Conservation (phyloP, 805 yeast species). For the Candida pini region DNA sequence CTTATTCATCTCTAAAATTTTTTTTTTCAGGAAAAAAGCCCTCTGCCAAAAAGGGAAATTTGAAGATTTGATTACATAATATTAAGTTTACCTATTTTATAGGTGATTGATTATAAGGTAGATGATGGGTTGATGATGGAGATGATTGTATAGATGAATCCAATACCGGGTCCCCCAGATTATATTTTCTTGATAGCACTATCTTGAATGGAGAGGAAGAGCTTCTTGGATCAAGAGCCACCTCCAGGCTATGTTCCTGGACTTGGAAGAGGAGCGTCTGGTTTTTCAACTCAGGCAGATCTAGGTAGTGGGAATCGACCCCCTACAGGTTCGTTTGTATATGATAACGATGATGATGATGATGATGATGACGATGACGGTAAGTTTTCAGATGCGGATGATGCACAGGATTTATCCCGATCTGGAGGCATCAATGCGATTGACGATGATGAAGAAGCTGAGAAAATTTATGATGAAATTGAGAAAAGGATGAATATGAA, state of each 20-base stretch:
- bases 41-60: neutral
- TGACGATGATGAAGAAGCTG: slow-evolving; percentile 79
- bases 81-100: too few species aligned
- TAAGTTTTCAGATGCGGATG: slow-evolving; percentile 24
- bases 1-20: neutral
- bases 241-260: slow-evolving; percentile 93
- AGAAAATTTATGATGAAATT: slow-evolving; percentile 56
- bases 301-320: slow-evolving; percentile 44
- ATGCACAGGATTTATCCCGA: slow-evolving; percentile 8
- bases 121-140: too few species aligned
- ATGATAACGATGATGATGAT: slow-evolving; percentile 24
- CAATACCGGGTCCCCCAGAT: neutral
- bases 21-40: slow-evolving; percentile 1
- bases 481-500: slow-evolving; percentile 46
- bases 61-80: neutral
- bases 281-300: slow-evolving; percentile 83
- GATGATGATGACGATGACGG: slow-evolving; percentile 27
- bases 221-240: slow-evolving; percentile 77
- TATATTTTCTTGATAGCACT: neutral
- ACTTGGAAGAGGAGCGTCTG: slow-evolving; percentile 91
- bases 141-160: too few species aligned
- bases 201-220: slow-evolving; percentile 42
- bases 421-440: slow-evolving; percentile 18
- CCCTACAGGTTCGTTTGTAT: slow-evolving; percentile 22
- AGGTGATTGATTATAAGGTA: too few species aligned